Percentiles rank a stretch among this genome's conserved stretches.
Evolutionary conservation across 2,329 filamentous ascomycete genomes (phyloP).

Genomic region (Sarocladium kiliense): DNA sequence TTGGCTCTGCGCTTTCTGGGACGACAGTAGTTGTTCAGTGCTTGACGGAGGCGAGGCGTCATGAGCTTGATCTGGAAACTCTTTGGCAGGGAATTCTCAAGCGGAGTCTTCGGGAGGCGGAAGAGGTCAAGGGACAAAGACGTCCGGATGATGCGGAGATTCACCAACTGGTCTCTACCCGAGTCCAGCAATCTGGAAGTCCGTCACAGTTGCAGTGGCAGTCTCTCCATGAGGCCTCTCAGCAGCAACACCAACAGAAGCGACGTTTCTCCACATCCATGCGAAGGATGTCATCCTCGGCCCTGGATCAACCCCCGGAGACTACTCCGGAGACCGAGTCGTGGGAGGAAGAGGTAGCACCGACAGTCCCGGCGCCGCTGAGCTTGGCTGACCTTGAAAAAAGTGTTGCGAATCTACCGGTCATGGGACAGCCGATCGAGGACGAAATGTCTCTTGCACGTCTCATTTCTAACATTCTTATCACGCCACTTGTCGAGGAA

Average conservation of each 20-base stretch:
- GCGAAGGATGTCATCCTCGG: conserved; percentile 16
- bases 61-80: conserved; percentile 47
- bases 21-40: conserved; percentile 53
- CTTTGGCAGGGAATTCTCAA: conserved; percentile 43
- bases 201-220: conserved; percentile 28
- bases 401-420: conserved; percentile 1
- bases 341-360: not conserved
- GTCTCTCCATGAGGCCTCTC: conserved; percentile 26
- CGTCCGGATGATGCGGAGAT: conserved; percentile 20
- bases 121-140: conserved; percentile 24
- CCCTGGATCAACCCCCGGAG: not conserved
- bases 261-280: conserved; percentile 29
- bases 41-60: conserved; percentile 48
- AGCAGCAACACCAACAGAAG: conserved; percentile 22
- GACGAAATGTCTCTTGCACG: conserved; percentile 10
- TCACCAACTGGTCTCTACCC: conserved; percentile 23
- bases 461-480: conserved; percentile 35
- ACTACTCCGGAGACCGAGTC: not conserved
- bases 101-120: conserved; percentile 25
- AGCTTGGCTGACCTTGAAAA: conserved; percentile 6
- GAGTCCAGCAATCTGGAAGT: conserved; percentile 25
- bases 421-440: not conserved
- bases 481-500: conserved; percentile 12
- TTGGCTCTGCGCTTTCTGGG: conserved; percentile 52
- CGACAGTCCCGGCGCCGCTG: not conserved